Evolutionary conservation across 2,329 filamentous ascomycete genomes (phyloP).

Genomic region (Xylaria polymorpha): DNA sequence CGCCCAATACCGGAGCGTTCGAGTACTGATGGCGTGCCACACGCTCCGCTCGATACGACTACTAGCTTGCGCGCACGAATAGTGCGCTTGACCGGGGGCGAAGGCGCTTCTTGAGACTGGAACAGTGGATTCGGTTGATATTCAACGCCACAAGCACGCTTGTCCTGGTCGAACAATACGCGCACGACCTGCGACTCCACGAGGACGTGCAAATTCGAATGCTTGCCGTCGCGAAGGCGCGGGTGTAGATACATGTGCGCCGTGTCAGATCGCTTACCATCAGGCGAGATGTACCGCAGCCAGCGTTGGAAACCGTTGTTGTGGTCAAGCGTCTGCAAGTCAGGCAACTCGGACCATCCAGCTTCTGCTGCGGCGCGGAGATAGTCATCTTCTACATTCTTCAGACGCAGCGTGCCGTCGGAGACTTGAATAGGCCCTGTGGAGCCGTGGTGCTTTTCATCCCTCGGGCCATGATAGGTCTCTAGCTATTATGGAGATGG

Average conservation of each 20-base stretch:
- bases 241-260: constrained; percentile 48
- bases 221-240: constrained; percentile 44
- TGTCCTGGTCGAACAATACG: constrained; percentile 65
- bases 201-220: constrained; percentile 50
- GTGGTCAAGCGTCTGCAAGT: constrained; percentile 61
- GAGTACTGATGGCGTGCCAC: constrained; percentile 66
- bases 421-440: constrained; percentile 62
- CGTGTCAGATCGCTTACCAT: constrained; percentile 47
- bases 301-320: constrained; percentile 50
- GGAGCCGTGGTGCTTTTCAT: constrained; percentile 58
- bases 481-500: constrained; percentile 41
- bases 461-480: constrained; percentile 51
- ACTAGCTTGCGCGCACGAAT: constrained; percentile 67
- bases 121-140: constrained; percentile 61
- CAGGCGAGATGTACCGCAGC: constrained; percentile 44
- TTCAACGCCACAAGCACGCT: constrained; percentile 65
- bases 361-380: constrained; percentile 57
- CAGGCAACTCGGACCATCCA: constrained; percentile 61
- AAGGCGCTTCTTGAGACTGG: constrained; percentile 47
- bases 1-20: constrained; percentile 72
- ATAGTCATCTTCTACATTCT: constrained; percentile 58
- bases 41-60: constrained; percentile 60
- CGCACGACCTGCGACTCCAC: constrained; percentile 53
- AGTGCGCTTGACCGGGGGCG: constrained; percentile 41
- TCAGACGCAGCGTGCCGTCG: constrained; percentile 57